A percentile compares a stretch with the other conserved stretches of the same genome.
phyloP scores from a whole-genome alignment of 768 basidiomycete species.

The Suillus occidentalis region DNA sequence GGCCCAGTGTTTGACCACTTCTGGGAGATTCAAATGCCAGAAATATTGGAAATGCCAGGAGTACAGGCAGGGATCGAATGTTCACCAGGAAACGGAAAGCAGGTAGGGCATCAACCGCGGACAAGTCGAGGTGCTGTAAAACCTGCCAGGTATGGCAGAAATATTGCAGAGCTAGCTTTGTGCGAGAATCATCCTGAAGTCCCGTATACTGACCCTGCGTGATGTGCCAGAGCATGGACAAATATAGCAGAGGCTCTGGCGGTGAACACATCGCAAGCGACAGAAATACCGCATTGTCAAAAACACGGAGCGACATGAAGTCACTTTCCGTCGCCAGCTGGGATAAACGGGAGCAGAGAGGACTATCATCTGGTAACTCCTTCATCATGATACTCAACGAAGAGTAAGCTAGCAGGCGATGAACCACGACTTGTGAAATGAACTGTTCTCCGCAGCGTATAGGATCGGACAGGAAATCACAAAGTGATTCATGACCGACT shows the following conservation, averaged over 20 bases:
- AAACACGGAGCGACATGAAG: fast-evolving
- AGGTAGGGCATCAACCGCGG: neutral
- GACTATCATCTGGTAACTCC: neutral
- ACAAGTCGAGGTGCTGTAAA: neutral
- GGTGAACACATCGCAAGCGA: neutral
- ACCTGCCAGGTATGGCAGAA: neutral
- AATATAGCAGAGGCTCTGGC: neutral
- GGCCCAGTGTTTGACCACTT: no score
- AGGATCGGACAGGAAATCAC: neutral
- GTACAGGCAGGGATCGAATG: neutral
- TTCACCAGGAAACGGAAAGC: neutral
- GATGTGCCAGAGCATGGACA: neutral
- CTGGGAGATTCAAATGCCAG: neutral
- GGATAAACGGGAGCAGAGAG: neutral
- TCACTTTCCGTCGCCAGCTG: no score
- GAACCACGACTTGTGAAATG: neutral
- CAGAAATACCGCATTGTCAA: neutral
- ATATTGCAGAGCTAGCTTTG: neutral
- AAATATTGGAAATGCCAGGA: neutral
- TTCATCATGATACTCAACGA: neutral
- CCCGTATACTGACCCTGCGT: neutral
- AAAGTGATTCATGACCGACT: slow-evolving; percentile 1
- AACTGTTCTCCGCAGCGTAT: neutral
- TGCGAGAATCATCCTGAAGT: neutral
- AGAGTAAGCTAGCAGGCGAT: neutral